Conservation (phyloP, 164 flowering plant species). For the Cinnamomum micranthum region DNA sequence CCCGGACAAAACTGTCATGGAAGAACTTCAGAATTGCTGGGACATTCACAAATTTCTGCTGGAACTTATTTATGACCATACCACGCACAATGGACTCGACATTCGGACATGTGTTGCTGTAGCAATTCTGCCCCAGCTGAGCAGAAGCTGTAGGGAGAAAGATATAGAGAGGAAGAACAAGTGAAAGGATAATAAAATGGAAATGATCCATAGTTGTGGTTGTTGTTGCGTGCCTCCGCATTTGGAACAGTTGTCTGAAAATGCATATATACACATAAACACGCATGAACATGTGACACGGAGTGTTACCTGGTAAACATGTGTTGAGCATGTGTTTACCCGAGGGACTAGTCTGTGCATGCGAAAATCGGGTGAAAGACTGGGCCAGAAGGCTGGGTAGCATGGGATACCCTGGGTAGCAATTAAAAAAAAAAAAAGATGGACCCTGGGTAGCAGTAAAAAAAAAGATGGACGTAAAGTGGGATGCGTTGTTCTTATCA, state of each 20-base stretch:
- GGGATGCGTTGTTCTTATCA: too few species aligned
- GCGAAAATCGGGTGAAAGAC: too few species aligned
- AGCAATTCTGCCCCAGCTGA: constrained; percentile 18
- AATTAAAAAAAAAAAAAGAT: too few species aligned
- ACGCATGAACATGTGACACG: not conserved
- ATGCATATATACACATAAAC: constrained; percentile 4
- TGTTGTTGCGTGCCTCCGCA: not conserved
- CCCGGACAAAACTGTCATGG: constrained; percentile 40
- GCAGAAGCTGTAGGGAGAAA: constrained; percentile 14
- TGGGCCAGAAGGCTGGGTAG: too few species aligned
- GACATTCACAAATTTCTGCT: constrained; percentile 30
- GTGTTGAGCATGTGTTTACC: too few species aligned
- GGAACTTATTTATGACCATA: constrained; percentile 25
- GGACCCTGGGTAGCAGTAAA: too few species aligned
- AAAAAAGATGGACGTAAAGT: too few species aligned
- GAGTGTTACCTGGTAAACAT: too few species aligned
- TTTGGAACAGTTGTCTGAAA: not conserved
- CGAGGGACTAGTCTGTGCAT: too few species aligned
- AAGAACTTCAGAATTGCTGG: constrained; percentile 36
- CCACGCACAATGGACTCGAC: constrained; percentile 24
- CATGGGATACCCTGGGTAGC: too few species aligned
- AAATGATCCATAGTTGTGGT: not conserved
- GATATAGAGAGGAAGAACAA: constrained; percentile 11
- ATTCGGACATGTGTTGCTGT: constrained; percentile 23
- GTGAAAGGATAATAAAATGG: not conserved